Evolutionary conservation across 441 rosid species (phyloP), one percentile per base, ranked within the genome.

Genomic region (Populus tomentosa): DNA sequence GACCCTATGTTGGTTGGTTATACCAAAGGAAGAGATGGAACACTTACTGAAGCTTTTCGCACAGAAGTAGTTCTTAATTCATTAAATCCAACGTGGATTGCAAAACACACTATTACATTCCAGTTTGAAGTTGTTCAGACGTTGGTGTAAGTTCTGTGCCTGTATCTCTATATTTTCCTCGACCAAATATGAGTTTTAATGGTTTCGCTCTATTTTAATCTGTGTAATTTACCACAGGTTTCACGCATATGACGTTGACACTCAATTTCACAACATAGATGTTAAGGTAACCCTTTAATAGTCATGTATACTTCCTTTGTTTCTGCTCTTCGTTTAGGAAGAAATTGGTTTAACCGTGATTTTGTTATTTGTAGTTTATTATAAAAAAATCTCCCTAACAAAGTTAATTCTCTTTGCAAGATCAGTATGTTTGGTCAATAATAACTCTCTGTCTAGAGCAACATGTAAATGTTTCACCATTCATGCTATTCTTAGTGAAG

Each of bases 1-100:
- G 98, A 95, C 85, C 94, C 99, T 21, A 86, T 93, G 97, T 77
- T 93, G 81, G 95, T 92, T 79, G 87, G 85, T 78, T 91, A 88
- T 80, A 82, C 78, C 7, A 91, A 86, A 85, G 90, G 82, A 82
- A 88, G 84, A 83, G 97, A 95, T 82, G 98, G 97, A 76, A 24
- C 82, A 74, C 79, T 85, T 69, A 74, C 82, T 18, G 97, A 93
- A 82, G 85, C 84, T 72, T 88, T 84, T 70, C 91, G 97, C 40
- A 87, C 91, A 65, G 97, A 95, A 86, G 97, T 93, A 70, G 85
- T 95, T 83, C 86, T 85, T 75, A 93, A 93, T 87, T 92, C 96
- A 69, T 84, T 93, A 83, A 87, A 86, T 70, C 97, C 97, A 76
- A 81, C 91, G 16, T 95, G 95, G 95, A 92, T 93, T 75, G 72